A percentile compares a stretch with the other conserved stretches of the same genome.
Conservation (phyloP, 2,329 filamentous ascomycete species). For the Rhynchosporium graminicola region DNA sequence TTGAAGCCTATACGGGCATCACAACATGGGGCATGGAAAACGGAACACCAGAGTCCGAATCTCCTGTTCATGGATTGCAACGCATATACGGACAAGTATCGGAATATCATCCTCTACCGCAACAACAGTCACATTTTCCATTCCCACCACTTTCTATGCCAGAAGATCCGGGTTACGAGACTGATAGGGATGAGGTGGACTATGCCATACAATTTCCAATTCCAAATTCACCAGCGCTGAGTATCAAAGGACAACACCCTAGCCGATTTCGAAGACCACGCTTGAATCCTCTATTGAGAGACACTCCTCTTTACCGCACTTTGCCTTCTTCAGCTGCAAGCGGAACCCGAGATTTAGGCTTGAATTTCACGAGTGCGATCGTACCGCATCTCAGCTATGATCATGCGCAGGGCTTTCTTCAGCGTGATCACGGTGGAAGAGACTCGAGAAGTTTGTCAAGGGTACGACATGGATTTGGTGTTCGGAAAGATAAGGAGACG, state of each 20-base stretch:
- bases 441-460: neutral
- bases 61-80: slow-evolving; percentile 27
- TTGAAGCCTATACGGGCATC: slow-evolving; percentile 29
- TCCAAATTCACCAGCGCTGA: no score
- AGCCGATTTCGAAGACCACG: neutral
- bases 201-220: slow-evolving; percentile 15
- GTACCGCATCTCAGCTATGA: slow-evolving; percentile 36
- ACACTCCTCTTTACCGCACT: neutral
- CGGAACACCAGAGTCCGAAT: slow-evolving; percentile 33
- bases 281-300: no score
- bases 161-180: slow-evolving; percentile 37
- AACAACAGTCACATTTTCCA: slow-evolving; percentile 9
- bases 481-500: slow-evolving; percentile 25
- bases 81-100: no score
- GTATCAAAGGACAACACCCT: neutral
- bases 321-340: slow-evolving; percentile 28
- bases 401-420: slow-evolving; percentile 34
- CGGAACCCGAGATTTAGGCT: slow-evolving; percentile 46
- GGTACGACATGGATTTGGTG: slow-evolving; percentile 15
- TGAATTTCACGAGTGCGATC: slow-evolving; percentile 43
- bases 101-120: slow-evolving; percentile 13
- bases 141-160: slow-evolving; percentile 23
- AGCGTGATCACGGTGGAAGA: neutral
- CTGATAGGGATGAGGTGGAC: slow-evolving; percentile 35
- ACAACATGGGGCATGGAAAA: slow-evolving; percentile 34